These are phyloP conservation scores for Polychaeton citri DNA, from an alignment of 2,329 filamentous ascomycete species.

Conservation along the genomic window DNA sequence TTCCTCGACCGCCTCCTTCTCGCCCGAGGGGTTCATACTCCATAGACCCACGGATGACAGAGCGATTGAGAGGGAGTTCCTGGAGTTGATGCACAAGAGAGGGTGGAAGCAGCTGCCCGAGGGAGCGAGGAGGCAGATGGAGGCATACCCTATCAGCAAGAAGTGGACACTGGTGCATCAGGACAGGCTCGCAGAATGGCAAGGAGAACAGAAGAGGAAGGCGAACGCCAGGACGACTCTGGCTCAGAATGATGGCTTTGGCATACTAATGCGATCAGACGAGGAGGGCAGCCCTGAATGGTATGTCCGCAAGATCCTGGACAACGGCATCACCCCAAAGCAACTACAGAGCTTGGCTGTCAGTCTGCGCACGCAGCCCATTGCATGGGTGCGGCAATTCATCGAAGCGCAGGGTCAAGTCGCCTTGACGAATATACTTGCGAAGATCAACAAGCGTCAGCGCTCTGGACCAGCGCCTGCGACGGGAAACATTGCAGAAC, in stretches of 20 bases:
- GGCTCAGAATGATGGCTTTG: conserved; percentile 49
- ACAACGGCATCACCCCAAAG: conserved; percentile 84
- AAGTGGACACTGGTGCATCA: conserved; percentile 98
- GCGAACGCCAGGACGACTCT: conserved; percentile 55
- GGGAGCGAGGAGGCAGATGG: conserved; percentile 87
- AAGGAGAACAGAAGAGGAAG: conserved; percentile 83
- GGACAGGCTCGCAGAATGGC: conserved; percentile 82
- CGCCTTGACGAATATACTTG: conserved; percentile 81
- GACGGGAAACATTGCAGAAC: conserved; percentile 48
- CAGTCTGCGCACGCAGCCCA: conserved; percentile 88
- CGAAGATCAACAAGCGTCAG: conserved; percentile 85
- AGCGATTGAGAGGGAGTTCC: conserved; percentile 80
- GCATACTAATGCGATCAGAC: conserved; percentile 66
- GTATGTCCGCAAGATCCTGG: conserved; percentile 95
- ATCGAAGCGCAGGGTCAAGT: conserved; percentile 96
- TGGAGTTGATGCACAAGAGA: conserved; percentile 90
- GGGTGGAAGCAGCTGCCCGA: conserved; percentile 96
- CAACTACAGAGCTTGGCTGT: conserved; percentile 87
- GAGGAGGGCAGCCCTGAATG: conserved; percentile 95
- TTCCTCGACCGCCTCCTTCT: conserved; percentile 36
- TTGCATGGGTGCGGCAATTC: conserved; percentile 91
- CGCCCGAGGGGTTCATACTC: conserved; percentile 46
- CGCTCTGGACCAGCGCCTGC: conserved; percentile 53
- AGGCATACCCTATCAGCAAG: conserved; percentile 83
- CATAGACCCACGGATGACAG: conserved; percentile 66